Percentiles rank a stretch among this genome's conserved stretches.
Conservation (phyloP, 495 filamentous ascomycete species). For the Xylaria acuta region DNA sequence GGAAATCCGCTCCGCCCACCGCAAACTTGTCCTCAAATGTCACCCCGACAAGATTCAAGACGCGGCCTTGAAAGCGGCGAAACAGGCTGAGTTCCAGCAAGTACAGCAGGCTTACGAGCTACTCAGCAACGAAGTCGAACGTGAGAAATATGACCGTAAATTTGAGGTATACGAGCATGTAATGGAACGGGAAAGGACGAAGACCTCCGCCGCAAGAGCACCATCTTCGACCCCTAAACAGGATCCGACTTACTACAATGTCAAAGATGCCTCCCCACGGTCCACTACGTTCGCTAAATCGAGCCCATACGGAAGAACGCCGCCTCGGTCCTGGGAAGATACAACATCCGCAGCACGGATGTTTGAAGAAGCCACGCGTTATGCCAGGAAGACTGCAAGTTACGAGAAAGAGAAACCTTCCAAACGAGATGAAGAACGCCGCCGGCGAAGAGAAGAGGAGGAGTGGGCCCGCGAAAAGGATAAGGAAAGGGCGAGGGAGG, state of each 20-base stretch:
- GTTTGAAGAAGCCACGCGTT: conserved; percentile 44
- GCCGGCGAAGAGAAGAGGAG: conserved; percentile 45
- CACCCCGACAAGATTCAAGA: conserved; percentile 93
- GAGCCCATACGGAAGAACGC: conserved; percentile 44
- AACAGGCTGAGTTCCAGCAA: conserved; percentile 86
- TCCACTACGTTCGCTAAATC: conserved; percentile 35
- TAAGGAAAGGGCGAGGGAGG: conserved; percentile 32
- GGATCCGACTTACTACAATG: conserved; percentile 41
- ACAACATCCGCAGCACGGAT: conserved; percentile 35
- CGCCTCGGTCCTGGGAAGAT: conserved; percentile 52
- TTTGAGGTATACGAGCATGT: conserved; percentile 61
- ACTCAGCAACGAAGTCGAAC: conserved; percentile 76
- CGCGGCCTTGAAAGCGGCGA: conserved; percentile 69
- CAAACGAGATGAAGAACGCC: conserved; percentile 46
- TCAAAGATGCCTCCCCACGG: conserved; percentile 38
- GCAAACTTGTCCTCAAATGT: conserved; percentile 90
- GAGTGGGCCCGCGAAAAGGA: conserved; percentile 42
- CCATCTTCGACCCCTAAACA: conserved; percentile 43
- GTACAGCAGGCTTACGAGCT: conserved; percentile 94
- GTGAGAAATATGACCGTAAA: conserved; percentile 78
- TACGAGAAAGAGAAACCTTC: conserved; percentile 52
- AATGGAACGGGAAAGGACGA: conserved; percentile 41
- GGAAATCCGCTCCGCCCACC: conserved; percentile 81
- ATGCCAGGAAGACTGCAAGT: conserved; percentile 50
- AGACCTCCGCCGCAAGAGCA: conserved; percentile 45